Base-by-base conservation (phyloP, 768 basidiomycete species). In the Leccinum aurantiacum region DNA sequence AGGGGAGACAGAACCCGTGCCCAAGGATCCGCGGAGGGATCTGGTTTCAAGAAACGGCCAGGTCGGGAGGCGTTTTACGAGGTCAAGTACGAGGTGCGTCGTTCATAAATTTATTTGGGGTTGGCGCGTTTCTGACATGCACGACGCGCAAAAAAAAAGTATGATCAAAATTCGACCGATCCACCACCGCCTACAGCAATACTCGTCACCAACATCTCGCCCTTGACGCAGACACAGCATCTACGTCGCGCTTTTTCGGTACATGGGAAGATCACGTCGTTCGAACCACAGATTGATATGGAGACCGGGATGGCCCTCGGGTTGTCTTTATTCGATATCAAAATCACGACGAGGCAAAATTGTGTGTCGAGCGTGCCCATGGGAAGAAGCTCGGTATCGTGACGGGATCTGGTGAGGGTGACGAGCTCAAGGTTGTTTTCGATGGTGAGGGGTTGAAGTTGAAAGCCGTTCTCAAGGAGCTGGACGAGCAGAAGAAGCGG, bases 271-370 rank as follows among this genome's bases (percentile, higher is more conserved):
- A 77, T 95, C 58, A 58, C 76, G 6, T 81, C 85, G 3, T 86
- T 92, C 59, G 91, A 95, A 59, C 81, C 87, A 11, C 90, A 93
- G 67, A 84, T 90, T 60, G 90, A 96, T 74, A 81, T 82, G 58
- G 79, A 81, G 54, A 92, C 86, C n/a, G 95, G 94, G 3, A 87
- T 84, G 53, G 84, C 88, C 2, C 82, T 97, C 1, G 95, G 95
- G 83, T 98, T 46, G 84, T 93, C 46, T 85, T 84, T 68, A 81
- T 98, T 63, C 84, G 82, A 63, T 98, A 77, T 68, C 68, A 73
- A 17, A 76, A 82, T 0, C 84, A 87, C 61, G 85, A 87, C 15
- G 87, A 90, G 48, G 94, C 93, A 5, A 80, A 79, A 58, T 68
- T 74, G 49, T 93, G 90, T 60, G 79, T 90, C 24, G 81, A 81